These are phyloP conservation scores for Trichoderma atrobrunneum DNA, from an alignment of 2,329 filamentous ascomycete genomes.

Conservation along the genomic window DNA sequence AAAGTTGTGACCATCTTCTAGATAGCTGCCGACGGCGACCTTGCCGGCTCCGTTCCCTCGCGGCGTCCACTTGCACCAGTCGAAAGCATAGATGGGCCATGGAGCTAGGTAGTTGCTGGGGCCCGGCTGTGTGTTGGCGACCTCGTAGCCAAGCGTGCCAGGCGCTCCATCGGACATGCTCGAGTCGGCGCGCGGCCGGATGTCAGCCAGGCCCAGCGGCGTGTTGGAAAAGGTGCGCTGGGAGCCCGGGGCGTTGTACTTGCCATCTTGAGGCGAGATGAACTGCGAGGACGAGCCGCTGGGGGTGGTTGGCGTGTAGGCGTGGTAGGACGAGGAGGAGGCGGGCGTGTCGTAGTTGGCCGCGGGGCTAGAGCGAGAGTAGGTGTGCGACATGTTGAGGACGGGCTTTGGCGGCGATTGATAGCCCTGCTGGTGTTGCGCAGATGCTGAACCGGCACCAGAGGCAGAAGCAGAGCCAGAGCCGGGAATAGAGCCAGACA, in stretches of 20 bases:
- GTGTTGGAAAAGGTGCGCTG: conserved; percentile 73
- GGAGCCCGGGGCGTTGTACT: conserved; percentile 55
- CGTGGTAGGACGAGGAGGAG: conserved; percentile 55
- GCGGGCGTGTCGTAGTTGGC: conserved; percentile 52
- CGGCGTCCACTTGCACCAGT: conserved; percentile 98
- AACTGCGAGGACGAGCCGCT: conserved; percentile 62
- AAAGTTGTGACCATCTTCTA: conserved; percentile 98
- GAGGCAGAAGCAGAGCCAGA: conserved; percentile 26
- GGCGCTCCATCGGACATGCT: conserved; percentile 69
- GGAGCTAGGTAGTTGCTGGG: conserved; percentile 93
- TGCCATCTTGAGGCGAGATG: conserved; percentile 54
- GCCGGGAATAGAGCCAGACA: conserved; percentile 35
- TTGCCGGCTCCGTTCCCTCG: conserved; percentile 81
- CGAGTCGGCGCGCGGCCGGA: conserved; percentile 81
- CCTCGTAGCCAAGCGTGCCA: conserved; percentile 62
- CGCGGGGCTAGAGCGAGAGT: conserved; percentile 82
- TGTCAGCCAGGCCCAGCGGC: conserved; percentile 86
- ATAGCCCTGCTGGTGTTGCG: background rate
- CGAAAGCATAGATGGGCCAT: conserved; percentile 94
- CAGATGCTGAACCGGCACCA: conserved; percentile 28
- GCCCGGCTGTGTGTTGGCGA: conserved; percentile 61
- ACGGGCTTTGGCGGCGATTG: conserved; percentile 49
- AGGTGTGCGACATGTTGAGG: conserved; percentile 65
- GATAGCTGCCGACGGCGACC: conserved; percentile 89
- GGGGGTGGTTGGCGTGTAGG: conserved; percentile 64